phyloP scores from a whole-genome alignment of 106 monocot species.

The Triglochin maritima region DNA sequence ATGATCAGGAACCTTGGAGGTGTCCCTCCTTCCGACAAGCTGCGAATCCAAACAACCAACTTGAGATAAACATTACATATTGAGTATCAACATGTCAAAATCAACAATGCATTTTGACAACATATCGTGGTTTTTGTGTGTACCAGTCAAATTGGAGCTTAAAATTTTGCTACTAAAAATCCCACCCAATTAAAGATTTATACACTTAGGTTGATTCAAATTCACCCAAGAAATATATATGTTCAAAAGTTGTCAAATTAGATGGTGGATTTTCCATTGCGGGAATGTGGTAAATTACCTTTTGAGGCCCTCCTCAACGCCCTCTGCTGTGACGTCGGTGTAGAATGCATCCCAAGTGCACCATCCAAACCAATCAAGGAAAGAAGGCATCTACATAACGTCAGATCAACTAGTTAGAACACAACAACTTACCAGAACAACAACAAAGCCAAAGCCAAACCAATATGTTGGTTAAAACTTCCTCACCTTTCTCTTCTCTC shows the following conservation, averaged over 20 bases:
- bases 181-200: too few relatives aligned
- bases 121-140: too few relatives aligned
- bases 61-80: not conserved
- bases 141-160: too few relatives aligned
- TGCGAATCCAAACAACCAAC: constrained; percentile 1
- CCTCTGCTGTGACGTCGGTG: constrained; percentile 80
- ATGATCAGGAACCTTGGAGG: constrained; percentile 74
- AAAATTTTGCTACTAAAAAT: too few relatives aligned
- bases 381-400: constrained; percentile 37
- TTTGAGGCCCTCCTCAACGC: constrained; percentile 51
- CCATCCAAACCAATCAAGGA: constrained; percentile 86
- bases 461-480: not conserved
- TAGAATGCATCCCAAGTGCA: constrained; percentile 95
- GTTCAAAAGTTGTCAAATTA: too few relatives aligned
- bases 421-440: not conserved
- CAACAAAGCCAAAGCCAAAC: not conserved
- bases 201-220: too few relatives aligned
- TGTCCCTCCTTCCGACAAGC: constrained; percentile 58
- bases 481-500: constrained; percentile 73
- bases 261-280: too few relatives aligned
- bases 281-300: constrained; percentile 11
- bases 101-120: too few relatives aligned
- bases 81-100: too few relatives aligned
- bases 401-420: not conserved
- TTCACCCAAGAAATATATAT: too few relatives aligned